These are phyloP conservation scores for Wickerhamiella hasegawae DNA, from an alignment of 805 yeast genomes.

Conservation along the genomic window DNA sequence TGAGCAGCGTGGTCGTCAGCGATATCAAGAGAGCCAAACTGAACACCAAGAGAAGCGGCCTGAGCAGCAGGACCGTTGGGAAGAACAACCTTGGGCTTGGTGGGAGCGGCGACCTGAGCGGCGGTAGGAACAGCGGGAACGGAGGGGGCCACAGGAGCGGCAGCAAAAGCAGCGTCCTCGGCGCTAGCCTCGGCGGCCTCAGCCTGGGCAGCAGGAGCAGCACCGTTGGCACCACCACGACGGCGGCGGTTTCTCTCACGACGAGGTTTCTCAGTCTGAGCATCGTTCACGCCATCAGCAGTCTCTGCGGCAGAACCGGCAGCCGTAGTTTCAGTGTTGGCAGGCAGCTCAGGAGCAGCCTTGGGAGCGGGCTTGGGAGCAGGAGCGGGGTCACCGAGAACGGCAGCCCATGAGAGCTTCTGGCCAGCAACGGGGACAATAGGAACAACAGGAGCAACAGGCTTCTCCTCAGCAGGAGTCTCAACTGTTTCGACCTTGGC, in stretches of 20 bases:
- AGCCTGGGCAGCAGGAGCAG: slow-evolving; percentile 4
- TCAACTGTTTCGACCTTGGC: slow-evolving; percentile 8
- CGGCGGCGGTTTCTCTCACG: slow-evolving; percentile 1
- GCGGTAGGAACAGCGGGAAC: slow-evolving; percentile 1
- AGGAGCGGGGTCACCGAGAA: slow-evolving; percentile 8
- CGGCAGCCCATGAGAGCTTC: slow-evolving; percentile 14
- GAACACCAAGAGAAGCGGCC: slow-evolving; percentile 1
- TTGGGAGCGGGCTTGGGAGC: slow-evolving; percentile 4
- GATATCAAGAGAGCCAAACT: neutral
- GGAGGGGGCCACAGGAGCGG: slow-evolving; percentile 1
- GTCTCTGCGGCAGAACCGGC: slow-evolving; percentile 3
- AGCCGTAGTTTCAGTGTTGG: slow-evolving; percentile 5
- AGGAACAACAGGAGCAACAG: slow-evolving; percentile 4
- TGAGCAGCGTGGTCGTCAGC: slow-evolving; percentile 1
- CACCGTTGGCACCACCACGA: neutral
- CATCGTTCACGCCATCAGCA: neutral
- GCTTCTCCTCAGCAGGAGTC: slow-evolving; percentile 11
- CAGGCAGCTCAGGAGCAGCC: slow-evolving; percentile 2
- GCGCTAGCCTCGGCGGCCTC: slow-evolving; percentile 3
- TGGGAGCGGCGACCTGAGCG: too few relatives aligned
- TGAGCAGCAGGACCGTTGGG: neutral
- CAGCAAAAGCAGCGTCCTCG: slow-evolving; percentile 2
- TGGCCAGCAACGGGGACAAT: slow-evolving; percentile 3
- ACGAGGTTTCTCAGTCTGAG: neutral
- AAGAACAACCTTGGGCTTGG: neutral